These are phyloP conservation scores for Xylona heveae DNA, from an alignment of 495 filamentous ascomycete genomes.

Conservation along the genomic window DNA sequence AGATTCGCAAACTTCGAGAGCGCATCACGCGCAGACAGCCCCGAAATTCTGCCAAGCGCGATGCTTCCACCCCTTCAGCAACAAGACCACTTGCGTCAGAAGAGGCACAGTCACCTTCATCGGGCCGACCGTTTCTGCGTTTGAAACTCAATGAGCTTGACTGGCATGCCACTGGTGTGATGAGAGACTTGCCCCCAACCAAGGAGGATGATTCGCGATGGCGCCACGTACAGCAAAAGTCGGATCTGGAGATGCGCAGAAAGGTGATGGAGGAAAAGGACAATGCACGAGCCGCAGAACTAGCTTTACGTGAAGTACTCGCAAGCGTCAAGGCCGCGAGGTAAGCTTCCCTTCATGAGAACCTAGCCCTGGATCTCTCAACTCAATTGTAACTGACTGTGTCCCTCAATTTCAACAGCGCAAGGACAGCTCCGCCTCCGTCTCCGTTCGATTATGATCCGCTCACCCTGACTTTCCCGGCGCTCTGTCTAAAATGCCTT, in stretches of 20 bases:
- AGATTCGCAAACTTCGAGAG: slow-evolving; percentile 60
- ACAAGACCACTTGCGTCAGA: too few species aligned
- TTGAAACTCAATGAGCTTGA: too few species aligned
- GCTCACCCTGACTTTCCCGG: slow-evolving; percentile 57
- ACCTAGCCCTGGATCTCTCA: not conserved
- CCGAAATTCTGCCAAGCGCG: slow-evolving; percentile 33
- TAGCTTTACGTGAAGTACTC: slow-evolving; percentile 63
- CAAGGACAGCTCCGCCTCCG: slow-evolving; percentile 18
- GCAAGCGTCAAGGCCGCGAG: slow-evolving; percentile 62
- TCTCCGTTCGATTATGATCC: slow-evolving; percentile 70
- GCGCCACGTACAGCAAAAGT: too few species aligned
- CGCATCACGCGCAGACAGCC: slow-evolving; percentile 68
- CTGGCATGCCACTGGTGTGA: too few species aligned
- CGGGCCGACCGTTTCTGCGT: too few species aligned
- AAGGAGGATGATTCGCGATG: too few species aligned
- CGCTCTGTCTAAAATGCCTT: slow-evolving; percentile 59
- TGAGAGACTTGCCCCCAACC: too few species aligned
- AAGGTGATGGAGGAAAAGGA: slow-evolving; percentile 40
- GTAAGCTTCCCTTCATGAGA: slow-evolving; percentile 27
- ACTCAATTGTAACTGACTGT: not conserved
- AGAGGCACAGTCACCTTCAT: too few species aligned
- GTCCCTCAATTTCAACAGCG: slow-evolving; percentile 8
- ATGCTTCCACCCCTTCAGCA: slow-evolving; percentile 20
- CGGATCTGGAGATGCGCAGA: slow-evolving; percentile 15
- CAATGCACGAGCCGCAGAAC: slow-evolving; percentile 55